Base-by-base conservation (phyloP, 2,329 filamentous ascomycete species). In the Trichoderma cornu-damae region DNA sequence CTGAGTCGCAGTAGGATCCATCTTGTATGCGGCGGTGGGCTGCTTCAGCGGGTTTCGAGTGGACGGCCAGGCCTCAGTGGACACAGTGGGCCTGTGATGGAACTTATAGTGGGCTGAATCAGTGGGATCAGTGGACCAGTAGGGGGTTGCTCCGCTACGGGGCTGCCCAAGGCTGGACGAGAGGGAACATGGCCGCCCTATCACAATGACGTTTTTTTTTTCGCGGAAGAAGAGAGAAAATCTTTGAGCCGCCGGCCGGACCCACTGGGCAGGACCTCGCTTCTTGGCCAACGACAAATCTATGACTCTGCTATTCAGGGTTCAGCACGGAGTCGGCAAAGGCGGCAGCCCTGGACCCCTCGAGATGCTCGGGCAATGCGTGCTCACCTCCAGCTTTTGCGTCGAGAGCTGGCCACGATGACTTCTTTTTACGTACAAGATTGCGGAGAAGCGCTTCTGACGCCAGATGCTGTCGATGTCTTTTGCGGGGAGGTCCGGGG, bases 351-450 rank as follows among this genome's bases (percentile, higher is more conserved):
- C n/a, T 18, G 42, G 16, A 18, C 43, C 28, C n/a, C 24, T 32
- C 30, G 43, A 34, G 34, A 55, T 55, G 24, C 30, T 12, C 11
- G 11, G 30, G 6, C 40, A 26, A 47, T 38, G 42, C 32, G 38
- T 22, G 26, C 20, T 55, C 32, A 44, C 40, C 30, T n/a, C 28
- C 50, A 14, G 30, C 38, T 26, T 42, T 34, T 44, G 50, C 38
- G 34, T 52, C 26, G 49, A 52, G 16, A 32, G 32, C 20, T 42
- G 40, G 38, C 28, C 40, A 38, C 52, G 52, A 55, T 42, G 47
- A 22, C 47, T 40, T 48, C 44, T 57, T 49, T 49, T 57, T 57
- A 57, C 53, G 53, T 57, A 57, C 53, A 57, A 43, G 53, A 57
- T 7, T 57, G 53, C 53, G 53, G 53, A 57, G 53, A 57, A 48